Conservation (phyloP, 768 basidiomycete genomes). For the Leccinum uliginosum region DNA sequence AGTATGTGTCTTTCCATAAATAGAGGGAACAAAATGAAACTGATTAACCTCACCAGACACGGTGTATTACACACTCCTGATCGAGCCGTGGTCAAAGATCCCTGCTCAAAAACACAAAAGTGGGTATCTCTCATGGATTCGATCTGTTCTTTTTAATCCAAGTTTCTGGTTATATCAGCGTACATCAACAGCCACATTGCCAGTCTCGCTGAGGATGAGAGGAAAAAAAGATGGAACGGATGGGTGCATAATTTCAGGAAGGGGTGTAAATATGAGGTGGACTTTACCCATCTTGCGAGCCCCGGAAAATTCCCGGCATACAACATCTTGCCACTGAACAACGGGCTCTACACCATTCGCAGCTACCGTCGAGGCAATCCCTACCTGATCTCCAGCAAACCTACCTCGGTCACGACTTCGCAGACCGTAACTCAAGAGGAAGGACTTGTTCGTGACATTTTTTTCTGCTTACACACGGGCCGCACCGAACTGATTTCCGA, state of each 20-base stretch:
- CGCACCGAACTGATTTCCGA: not conserved
- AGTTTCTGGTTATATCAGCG: not conserved
- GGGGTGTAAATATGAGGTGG: not conserved
- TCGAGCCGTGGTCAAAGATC: not conserved
- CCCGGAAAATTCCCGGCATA: not conserved
- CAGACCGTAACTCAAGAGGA: not conserved
- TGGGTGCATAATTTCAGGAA: not conserved
- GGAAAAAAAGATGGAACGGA: not conserved
- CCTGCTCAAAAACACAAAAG: not conserved
- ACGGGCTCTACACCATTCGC: conserved; percentile 1
- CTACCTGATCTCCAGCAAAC: not conserved
- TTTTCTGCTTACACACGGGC: not conserved
- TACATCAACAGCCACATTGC: conserved; percentile 1
- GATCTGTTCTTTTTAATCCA: no score
- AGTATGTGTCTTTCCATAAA: not conserved
- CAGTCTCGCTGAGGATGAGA: not conserved
- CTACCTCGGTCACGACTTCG: not conserved
- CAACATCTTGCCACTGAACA: not conserved
- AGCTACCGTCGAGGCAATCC: not conserved
- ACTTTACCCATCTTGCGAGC: not conserved
- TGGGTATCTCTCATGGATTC: not conserved
- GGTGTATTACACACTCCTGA: not conserved
- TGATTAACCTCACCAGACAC: not conserved
- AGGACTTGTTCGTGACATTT: not conserved
- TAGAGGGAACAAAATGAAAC: no score